Evolutionary conservation across 2,329 filamentous ascomycete species (phyloP), one percentile per base, ranked within the genome.

Genomic region (Alternaria metachromatica): DNA sequence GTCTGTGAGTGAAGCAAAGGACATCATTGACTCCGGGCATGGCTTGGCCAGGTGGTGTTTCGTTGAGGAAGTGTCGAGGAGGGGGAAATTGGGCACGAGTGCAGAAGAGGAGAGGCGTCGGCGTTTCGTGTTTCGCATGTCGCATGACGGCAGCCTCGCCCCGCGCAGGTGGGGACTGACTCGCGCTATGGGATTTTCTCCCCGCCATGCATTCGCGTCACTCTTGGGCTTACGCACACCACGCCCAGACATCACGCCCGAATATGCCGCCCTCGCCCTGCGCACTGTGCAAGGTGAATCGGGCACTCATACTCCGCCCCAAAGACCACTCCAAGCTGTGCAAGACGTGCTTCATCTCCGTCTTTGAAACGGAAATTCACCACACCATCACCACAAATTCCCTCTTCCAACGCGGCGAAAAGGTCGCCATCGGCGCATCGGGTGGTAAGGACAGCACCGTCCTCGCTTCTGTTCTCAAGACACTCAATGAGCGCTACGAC

Each of bases 391-490:
- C 87, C 25, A 88, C 90, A 2, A 93, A 92, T 18, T 83, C 86
- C n/a, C 87, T 99, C 15, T 99, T 99, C 81, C 84, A 85, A 48
- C 89, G 87, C 2, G 95, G 95, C 62, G 96, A 99, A 79, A 89
- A 87, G 64, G 88, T 99, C 43, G 96, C 96, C 8, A 97, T 99
- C 74, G 96, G 96, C 46, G 96, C 96, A 53, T 97, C 94, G 1
- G 96, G 96, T 59, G 96, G 96, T 72, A 99, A 99, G 82, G 96
- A 99, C 80, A 97, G 94, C 56, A 99, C 96, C 0, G 96, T 99
- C 0, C 86, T 99, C 11, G 96, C 96, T 5, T 96, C 94, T 0
- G 94, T 99, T 0, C 86, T 99, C 56, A 97, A 97, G 80, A 97
- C 94, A 0, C 84, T 99, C 4, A 98, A 99, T 73, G 93, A 97